A percentile compares a stretch with the other conserved stretches of the same genome.
Conservation (phyloP, 179 eudicot genomes). For the Gypsophila paniculata region DNA sequence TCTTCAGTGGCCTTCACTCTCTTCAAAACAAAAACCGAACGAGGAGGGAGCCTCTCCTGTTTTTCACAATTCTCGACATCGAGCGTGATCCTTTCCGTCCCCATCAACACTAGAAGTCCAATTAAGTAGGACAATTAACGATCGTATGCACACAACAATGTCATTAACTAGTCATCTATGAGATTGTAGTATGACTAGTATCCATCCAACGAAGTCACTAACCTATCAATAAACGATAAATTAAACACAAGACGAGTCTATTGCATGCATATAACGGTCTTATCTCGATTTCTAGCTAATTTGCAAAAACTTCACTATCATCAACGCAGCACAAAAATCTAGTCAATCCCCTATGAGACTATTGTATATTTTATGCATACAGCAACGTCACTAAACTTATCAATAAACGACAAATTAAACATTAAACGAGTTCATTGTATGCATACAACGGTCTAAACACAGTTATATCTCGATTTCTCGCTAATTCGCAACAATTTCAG, state of each 20-base stretch:
- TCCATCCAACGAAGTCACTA: too few species aligned
- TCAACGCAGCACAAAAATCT: background rate
- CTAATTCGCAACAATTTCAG: background rate
- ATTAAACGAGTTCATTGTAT: too few species aligned
- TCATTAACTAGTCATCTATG: too few species aligned
- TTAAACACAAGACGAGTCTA: too few species aligned
- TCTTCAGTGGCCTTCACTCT: constrained; percentile 29
- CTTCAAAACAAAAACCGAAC: constrained; percentile 53
- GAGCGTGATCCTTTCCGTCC: constrained; percentile 15
- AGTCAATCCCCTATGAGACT: too few species aligned
- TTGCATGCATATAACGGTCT: background rate
- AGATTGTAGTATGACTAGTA: too few species aligned
- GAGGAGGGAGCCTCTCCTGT: constrained; percentile 29
- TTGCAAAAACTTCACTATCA: background rate
- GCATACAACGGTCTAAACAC: background rate
- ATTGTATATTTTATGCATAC: too few species aligned
- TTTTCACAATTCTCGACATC: background rate
- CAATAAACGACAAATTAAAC: too few species aligned
- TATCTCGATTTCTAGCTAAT: background rate
- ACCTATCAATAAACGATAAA: too few species aligned
- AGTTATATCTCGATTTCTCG: background rate
- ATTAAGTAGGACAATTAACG: background rate
- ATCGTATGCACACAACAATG: background rate
- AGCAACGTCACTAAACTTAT: too few species aligned
- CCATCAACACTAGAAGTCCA: constrained; percentile 29